Conservation (phyloP, 495 filamentous ascomycete genomes). For the Tricharina praecox region DNA sequence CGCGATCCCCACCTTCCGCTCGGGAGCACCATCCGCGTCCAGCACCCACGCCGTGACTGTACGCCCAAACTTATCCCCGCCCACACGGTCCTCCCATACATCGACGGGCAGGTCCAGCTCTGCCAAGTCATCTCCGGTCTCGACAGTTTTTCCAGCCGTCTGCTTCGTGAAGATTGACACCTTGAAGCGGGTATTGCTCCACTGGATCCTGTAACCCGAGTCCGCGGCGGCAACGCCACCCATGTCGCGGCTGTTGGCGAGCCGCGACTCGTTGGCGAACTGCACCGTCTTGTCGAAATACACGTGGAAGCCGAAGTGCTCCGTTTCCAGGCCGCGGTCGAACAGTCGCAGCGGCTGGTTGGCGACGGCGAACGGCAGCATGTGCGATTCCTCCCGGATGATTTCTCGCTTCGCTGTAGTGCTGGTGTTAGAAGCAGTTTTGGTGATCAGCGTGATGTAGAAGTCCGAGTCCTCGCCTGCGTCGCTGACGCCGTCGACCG, state of each 20-base stretch:
- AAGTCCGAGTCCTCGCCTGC: slow-evolving; percentile 54
- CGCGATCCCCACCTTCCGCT: not conserved
- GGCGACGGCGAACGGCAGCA: slow-evolving; percentile 46
- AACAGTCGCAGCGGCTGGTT: slow-evolving; percentile 75
- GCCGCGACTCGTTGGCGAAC: slow-evolving; percentile 22
- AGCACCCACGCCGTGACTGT: not conserved
- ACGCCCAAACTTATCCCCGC: not conserved
- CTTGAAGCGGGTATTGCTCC: slow-evolving; percentile 66
- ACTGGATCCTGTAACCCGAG: slow-evolving; percentile 58
- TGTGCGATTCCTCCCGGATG: slow-evolving; percentile 39
- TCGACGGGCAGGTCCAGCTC: not conserved
- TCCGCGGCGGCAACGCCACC: slow-evolving; percentile 45
- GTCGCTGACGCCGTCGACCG: slow-evolving; percentile 40
- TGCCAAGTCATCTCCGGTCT: not conserved
- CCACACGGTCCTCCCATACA: slow-evolving; percentile 2
- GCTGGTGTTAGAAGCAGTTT: not conserved
- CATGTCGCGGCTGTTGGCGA: slow-evolving; percentile 38
- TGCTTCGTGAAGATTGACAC: slow-evolving; percentile 82
- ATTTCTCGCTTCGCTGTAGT: slow-evolving; percentile 21
- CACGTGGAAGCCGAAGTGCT: slow-evolving; percentile 88
- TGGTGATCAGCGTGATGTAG: slow-evolving; percentile 37
- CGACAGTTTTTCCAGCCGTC: not conserved
- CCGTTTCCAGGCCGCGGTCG: slow-evolving; percentile 57
- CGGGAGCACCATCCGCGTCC: not conserved
- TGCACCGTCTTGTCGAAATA: slow-evolving; percentile 74